Conservation (phyloP, 768 basidiomycete species). For the Cubamyces sp. region DNA sequence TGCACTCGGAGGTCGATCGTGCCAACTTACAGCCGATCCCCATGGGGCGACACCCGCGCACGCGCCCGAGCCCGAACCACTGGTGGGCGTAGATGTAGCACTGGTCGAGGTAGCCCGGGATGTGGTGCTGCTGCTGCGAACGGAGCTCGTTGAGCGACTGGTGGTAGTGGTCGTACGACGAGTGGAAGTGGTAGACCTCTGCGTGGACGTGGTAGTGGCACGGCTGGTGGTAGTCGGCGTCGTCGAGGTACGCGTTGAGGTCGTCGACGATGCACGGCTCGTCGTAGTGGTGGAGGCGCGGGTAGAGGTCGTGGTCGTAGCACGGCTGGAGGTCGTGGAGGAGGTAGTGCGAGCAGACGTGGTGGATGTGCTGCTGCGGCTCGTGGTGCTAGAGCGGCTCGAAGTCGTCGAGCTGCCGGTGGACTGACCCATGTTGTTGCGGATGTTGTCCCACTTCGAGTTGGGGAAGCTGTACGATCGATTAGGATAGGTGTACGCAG, state of each 20-base stretch:
- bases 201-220: constrained; percentile 32
- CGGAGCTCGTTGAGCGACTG: constrained; percentile 31
- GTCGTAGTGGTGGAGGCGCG: constrained; percentile 2
- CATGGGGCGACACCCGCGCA: constrained; percentile 55
- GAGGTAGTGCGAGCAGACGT: constrained; percentile 8
- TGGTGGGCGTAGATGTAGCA: constrained; percentile 11
- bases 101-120: constrained; percentile 32
- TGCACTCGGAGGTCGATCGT: neutral
- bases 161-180: constrained; percentile 26
- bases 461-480: constrained; percentile 53
- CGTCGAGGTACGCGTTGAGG: constrained; percentile 27
- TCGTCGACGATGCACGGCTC: constrained; percentile 15
- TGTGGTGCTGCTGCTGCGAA: constrained; percentile 25
- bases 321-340: neutral
- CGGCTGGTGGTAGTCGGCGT: constrained; percentile 17
- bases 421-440: constrained; percentile 56
- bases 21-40: constrained; percentile 43
- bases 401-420: constrained; percentile 28
- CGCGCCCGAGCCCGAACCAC: constrained; percentile 36
- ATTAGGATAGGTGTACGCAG: neutral
- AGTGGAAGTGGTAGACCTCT: constrained; percentile 21
- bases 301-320: constrained; percentile 15
- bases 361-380: constrained; percentile 32
- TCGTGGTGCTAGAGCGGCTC: constrained; percentile 23
- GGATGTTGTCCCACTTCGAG: constrained; percentile 75